These are phyloP conservation scores for Podochytrium sp. DNA, from an alignment of 192 early-diverging fungal species.

Conservation along the genomic window DNA sequence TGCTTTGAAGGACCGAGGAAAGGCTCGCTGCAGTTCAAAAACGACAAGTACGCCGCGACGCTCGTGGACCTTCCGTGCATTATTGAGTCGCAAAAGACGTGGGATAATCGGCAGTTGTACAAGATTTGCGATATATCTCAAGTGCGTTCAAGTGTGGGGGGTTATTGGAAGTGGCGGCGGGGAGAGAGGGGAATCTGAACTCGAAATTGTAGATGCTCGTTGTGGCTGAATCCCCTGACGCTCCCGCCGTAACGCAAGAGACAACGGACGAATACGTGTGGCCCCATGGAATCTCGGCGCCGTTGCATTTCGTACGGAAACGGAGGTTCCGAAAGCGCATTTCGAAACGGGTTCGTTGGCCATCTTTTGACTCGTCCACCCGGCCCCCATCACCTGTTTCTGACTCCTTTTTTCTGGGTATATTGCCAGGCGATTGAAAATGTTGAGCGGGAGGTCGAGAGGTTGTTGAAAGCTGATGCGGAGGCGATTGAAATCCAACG, in stretches of 20 bases:
- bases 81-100: constrained; percentile 84
- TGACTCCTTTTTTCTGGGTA: neutral
- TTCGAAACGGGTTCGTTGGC: constrained; percentile 75
- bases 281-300: constrained; percentile 80
- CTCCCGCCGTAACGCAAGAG: constrained; percentile 9
- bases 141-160: constrained; percentile 38
- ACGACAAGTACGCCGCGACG: constrained; percentile 58
- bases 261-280: constrained; percentile 66
- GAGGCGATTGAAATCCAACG: constrained; percentile 72
- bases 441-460: constrained; percentile 82
- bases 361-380: constrained; percentile 14
- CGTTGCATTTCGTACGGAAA: constrained; percentile 75
- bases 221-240: constrained; percentile 43
- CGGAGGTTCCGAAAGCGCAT: constrained; percentile 81
- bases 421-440: constrained; percentile 73
- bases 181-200: neutral
- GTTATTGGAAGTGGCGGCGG: neutral
- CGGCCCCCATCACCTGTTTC: too few relatives aligned
- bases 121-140: constrained; percentile 87
- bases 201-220: constrained; percentile 54
- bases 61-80: constrained; percentile 86
- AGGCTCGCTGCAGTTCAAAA: constrained; percentile 62
- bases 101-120: constrained; percentile 84
- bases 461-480: constrained; percentile 73
- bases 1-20: constrained; percentile 50